These are phyloP conservation scores for Mycena kentingensis DNA, from an alignment of 768 basidiomycete genomes.

Conservation along the genomic window DNA sequence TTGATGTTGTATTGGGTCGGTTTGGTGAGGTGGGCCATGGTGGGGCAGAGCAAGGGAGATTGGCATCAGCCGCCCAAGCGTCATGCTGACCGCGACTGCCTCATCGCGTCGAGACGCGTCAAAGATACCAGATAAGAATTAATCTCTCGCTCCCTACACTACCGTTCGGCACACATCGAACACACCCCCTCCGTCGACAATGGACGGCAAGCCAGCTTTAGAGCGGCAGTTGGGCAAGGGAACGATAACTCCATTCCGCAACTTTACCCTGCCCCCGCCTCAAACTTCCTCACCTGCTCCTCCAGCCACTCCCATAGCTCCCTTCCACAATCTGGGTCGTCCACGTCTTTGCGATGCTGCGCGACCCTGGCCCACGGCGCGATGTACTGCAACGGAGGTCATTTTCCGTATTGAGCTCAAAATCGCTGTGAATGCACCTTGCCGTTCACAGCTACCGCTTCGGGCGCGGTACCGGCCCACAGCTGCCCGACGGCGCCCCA, in stretches of 20 bases:
- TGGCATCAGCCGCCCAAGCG: constrained; percentile 2
- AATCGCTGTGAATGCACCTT: constrained; percentile 33
- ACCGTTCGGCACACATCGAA: too few species aligned
- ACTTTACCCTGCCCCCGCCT: background rate
- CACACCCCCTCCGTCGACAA: too few species aligned
- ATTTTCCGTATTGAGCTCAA: background rate
- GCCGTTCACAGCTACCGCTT: constrained; percentile 41
- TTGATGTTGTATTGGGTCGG: constrained; percentile 56
- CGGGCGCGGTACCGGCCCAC: constrained; percentile 45
- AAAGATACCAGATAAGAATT: too few species aligned
- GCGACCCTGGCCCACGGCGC: constrained; percentile 36
- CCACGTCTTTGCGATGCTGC: constrained; percentile 22
- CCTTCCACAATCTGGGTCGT: constrained; percentile 29
- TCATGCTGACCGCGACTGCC: too few species aligned
- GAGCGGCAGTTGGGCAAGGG: too few species aligned
- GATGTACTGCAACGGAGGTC: constrained; percentile 21
- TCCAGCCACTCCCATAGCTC: constrained; percentile 39
- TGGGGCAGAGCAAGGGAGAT: background rate
- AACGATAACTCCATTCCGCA: too few species aligned
- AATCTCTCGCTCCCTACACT: too few species aligned
- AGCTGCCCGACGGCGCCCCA: constrained; percentile 46
- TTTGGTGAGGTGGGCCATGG: constrained; percentile 49
- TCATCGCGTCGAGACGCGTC: too few species aligned
- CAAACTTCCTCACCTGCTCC: constrained; percentile 25
- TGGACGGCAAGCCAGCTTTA: too few species aligned